Percentiles rank a stretch among this genome's conserved stretches.
Conservation (phyloP, 2,329 filamentous ascomycete genomes). For the Aureobasidium sp. region DNA sequence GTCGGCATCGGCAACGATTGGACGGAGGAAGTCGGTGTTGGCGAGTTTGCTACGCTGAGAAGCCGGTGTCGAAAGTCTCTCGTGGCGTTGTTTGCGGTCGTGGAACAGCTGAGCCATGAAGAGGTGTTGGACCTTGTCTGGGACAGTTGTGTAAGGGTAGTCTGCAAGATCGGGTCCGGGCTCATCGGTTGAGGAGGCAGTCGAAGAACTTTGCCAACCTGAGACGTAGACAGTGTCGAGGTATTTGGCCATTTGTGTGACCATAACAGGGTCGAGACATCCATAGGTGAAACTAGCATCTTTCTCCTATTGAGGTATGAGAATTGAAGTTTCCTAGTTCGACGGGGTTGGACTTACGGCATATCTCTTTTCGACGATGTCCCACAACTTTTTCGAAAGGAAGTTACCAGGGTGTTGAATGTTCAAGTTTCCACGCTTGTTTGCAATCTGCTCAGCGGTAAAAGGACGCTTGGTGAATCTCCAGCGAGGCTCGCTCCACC, state of each 20-base stretch:
- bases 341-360: conserved; percentile 57
- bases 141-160: conserved; percentile 99
- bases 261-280: conserved; percentile 98
- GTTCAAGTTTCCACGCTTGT: conserved; percentile 94
- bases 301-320: conserved; percentile 66
- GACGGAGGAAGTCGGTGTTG: conserved; percentile 92
- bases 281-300: conserved; percentile 92
- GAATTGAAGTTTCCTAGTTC: neutral
- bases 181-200: conserved; percentile 95
- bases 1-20: conserved; percentile 96
- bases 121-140: conserved; percentile 96
- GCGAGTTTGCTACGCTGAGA: conserved; percentile 79
- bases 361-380: conserved; percentile 87
- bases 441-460: conserved; percentile 89
- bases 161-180: conserved; percentile 98
- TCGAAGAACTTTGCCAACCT: conserved; percentile 96
- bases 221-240: conserved; percentile 98
- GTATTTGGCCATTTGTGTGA: conserved; percentile 97
- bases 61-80: conserved; percentile 78
- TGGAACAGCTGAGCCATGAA: conserved; percentile 98
- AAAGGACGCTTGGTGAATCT: conserved; percentile 94
- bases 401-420: conserved; percentile 87
- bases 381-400: conserved; percentile 96
- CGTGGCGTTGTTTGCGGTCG: conserved; percentile 95
- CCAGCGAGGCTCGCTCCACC: conserved; percentile 91